Evolutionary conservation across 768 basidiomycete genomes (phyloP).

Genomic region (Dictyophora rubrovolvata): DNA sequence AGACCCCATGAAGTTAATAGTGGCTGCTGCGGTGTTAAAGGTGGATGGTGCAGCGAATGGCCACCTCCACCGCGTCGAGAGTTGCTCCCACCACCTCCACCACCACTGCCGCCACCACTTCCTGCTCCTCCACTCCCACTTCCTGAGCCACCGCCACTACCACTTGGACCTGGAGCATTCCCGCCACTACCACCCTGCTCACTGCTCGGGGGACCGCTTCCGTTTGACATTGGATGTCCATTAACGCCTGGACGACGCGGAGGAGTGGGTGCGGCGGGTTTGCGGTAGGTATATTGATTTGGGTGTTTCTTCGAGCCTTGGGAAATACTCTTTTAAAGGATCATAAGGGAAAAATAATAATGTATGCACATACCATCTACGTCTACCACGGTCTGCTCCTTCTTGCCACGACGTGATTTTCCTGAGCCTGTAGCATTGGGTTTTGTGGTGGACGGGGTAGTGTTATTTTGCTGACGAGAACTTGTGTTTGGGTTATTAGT

Average conservation of each 20-base stretch:
- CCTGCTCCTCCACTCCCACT: neutral
- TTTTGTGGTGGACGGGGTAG: neutral
- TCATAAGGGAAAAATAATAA: neutral
- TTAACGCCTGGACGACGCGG: constrained; percentile 22
- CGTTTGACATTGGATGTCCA: constrained; percentile 19
- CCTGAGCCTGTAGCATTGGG: neutral
- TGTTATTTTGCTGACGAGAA: neutral
- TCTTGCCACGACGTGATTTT: neutral
- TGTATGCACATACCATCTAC: neutral
- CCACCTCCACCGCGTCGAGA: neutral
- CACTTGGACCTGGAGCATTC: constrained; percentile 24
- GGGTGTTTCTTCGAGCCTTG: constrained; percentile 28
- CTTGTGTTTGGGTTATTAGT: neutral
- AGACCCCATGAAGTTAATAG: constrained; percentile 81
- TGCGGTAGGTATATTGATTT: constrained; percentile 38
- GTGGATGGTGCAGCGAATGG: constrained; percentile 49
- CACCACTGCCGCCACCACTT: neutral
- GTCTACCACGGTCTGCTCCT: neutral
- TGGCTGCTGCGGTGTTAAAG: constrained; percentile 74
- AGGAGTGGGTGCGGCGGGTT: constrained; percentile 13
- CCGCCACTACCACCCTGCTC: constrained; percentile 41
- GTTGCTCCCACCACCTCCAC: neutral
- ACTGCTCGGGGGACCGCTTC: constrained; percentile 15
- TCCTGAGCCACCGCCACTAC: neutral
- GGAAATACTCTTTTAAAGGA: neutral